phyloP scores from a whole-genome alignment of 345 rosid species.

The Gossypium mustelinum region DNA sequence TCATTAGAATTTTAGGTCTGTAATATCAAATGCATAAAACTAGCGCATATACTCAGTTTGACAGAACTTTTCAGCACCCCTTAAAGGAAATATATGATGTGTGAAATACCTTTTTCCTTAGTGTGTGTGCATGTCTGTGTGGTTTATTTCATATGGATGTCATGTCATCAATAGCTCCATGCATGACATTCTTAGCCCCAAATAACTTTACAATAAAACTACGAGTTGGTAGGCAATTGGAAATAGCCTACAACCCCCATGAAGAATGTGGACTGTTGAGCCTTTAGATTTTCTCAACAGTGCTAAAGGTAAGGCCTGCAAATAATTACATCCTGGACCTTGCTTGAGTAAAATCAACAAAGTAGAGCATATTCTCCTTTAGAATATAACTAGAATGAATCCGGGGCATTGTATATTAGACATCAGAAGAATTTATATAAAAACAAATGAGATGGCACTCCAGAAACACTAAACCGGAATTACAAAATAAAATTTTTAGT shows the following conservation, averaged over 20 bases:
- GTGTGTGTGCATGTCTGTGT: not conserved
- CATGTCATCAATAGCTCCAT: not conserved
- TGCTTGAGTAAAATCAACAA: conserved; percentile 2
- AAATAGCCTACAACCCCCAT: not conserved
- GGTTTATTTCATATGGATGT: not conserved
- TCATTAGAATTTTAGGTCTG: not conserved
- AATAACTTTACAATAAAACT: not conserved
- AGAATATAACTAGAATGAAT: not conserved
- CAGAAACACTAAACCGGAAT: not conserved
- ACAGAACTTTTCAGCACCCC: not conserved
- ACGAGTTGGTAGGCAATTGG: not conserved
- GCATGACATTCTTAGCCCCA: not conserved
- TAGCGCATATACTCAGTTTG: not conserved
- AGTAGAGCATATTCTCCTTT: not conserved
- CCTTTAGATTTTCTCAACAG: not conserved
- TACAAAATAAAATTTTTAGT: not conserved
- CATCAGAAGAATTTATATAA: conserved; percentile 1
- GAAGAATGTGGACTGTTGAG: not conserved
- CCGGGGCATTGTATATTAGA: not conserved
- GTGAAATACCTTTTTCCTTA: not conserved
- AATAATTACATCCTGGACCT: not conserved
- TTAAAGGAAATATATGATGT: not conserved
- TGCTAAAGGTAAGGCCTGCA: not conserved
- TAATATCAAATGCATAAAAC: not conserved
- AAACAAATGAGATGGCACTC: not conserved